A percentile compares a stretch with the other conserved stretches of the same genome.
These are phyloP conservation scores for Pythium rishiriense DNA, from an alignment of 352 stramenopile species.

Conservation along the genomic window DNA sequence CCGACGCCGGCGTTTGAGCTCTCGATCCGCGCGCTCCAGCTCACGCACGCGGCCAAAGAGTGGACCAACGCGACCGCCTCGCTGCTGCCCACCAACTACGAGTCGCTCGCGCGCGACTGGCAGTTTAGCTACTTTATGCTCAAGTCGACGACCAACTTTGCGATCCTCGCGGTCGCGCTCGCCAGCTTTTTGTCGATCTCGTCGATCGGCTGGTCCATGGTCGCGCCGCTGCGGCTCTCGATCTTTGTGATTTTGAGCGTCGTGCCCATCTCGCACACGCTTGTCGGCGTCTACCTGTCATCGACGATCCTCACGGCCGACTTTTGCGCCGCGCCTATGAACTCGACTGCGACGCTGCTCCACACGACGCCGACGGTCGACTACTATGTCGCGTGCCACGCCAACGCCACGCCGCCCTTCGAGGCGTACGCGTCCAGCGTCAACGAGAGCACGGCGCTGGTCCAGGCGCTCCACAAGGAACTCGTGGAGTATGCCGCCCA, in stretches of 20 bases:
- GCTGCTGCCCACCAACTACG: constrained; percentile 64
- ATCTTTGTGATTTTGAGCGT: constrained; percentile 77
- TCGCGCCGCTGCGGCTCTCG: constrained; percentile 66
- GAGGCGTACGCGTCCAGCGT: constrained; percentile 33
- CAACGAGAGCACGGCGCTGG: constrained; percentile 30
- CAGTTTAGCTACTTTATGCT: constrained; percentile 79
- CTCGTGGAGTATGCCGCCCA: constrained; percentile 51
- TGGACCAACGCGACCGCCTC: constrained; percentile 48
- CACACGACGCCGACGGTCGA: constrained; percentile 42
- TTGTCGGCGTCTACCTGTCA: constrained; percentile 78
- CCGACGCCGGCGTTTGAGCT: constrained; percentile 61
- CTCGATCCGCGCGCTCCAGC: constrained; percentile 58
- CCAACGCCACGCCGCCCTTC: constrained; percentile 58
- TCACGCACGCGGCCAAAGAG: constrained; percentile 58
- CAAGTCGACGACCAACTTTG: constrained; percentile 77
- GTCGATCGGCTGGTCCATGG: constrained; percentile 81
- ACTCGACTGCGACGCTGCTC: constrained; percentile 63
- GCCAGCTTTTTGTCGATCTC: constrained; percentile 80
- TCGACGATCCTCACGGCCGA: constrained; percentile 81
- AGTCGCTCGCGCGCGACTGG: constrained; percentile 55
- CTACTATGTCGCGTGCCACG: constrained; percentile 69
- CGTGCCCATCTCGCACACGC: constrained; percentile 75
- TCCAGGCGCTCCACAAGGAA: constrained; percentile 43
- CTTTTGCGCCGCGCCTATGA: constrained; percentile 71
- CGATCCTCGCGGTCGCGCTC: constrained; percentile 72